Evolutionary conservation across 345 rosid species (phyloP).

Genomic region (Erucastrum elatum): DNA sequence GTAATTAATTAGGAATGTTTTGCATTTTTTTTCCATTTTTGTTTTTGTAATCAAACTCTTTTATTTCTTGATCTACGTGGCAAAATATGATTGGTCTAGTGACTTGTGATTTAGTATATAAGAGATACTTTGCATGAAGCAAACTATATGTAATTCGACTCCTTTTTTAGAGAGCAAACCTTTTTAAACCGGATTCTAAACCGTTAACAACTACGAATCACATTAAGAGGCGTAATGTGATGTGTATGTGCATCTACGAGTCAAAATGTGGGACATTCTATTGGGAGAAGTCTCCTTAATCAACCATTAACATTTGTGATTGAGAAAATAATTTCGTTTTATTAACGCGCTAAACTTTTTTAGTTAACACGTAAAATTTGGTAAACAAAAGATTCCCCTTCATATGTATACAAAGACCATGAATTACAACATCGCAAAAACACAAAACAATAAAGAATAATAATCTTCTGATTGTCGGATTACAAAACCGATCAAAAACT

Average conservation of each 20-base stretch:
- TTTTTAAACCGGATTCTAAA: neutral
- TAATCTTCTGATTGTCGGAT: neutral
- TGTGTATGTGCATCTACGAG: too few relatives aligned
- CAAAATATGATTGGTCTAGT: too few relatives aligned
- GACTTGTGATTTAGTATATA: too few relatives aligned
- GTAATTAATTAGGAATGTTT: too few relatives aligned
- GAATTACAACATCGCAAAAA: neutral
- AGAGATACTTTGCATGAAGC: too few relatives aligned
- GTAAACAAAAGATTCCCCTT: neutral
- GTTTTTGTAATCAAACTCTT: too few relatives aligned
- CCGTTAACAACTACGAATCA: neutral
- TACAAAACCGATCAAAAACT: slow-evolving; percentile 11
- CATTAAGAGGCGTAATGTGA: too few relatives aligned
- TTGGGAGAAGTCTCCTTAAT: neutral
- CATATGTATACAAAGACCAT: neutral
- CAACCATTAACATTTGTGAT: neutral
- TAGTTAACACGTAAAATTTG: neutral
- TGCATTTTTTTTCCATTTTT: too few relatives aligned
- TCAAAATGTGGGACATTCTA: neutral
- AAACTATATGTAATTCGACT: too few relatives aligned
- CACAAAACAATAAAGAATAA: neutral
- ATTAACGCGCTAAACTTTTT: neutral
- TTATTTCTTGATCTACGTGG: too few relatives aligned
- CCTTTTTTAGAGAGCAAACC: too few relatives aligned
- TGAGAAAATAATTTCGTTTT: neutral